Base-by-base conservation (phyloP, 2,329 filamentous ascomycete genomes). In the Cladosporium sp. region DNA sequence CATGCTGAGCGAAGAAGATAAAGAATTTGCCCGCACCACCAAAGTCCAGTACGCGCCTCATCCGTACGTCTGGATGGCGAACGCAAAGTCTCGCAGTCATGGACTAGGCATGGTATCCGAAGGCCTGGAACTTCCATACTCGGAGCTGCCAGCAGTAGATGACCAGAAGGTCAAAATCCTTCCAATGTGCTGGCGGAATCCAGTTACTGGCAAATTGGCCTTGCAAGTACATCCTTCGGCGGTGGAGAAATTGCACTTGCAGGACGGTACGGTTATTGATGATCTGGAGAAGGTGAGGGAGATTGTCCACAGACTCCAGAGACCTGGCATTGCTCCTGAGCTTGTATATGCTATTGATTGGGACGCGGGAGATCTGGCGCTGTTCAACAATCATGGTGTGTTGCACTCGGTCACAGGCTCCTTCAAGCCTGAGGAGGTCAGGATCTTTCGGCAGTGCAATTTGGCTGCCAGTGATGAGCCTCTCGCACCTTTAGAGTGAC, bases 51-150 rank as follows among this genome's bases (percentile, higher is more conserved):
- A 91, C 62, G 85, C 86, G 0, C 77, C 86, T 2, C 86, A 91
- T 59, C 86, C 86, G 4, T 91, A 91, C 67, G 80, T 91, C 54
- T 92, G 86, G 86, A 91, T 91, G 84, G 82, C 77, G 51, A 65
- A 73, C 19, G 84, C 86, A 39, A 80, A 79, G 59, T 83, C 84
- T 33, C 79, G 79, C 13, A 72, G 84, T 6, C 80, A 82, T 43
- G 87, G 86, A 0, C 77, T 91, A 0, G 87, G 86, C n/a, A 69
- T 91, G 50, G 71, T 85, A 20, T 84, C 82, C 0, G 81, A 88
- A 51, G 78, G 73, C 40, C 75, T 76, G 29, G 86, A 91, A 60
- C 71, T 89, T 1, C 65, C 79, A 0, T 45, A 73, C 0, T 68
- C 69, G 2, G 75, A 85, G 4, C 74, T 91, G 0, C 86, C 86